Conservation (phyloP, 768 basidiomycete species). For the Mycena rebaudengoi region DNA sequence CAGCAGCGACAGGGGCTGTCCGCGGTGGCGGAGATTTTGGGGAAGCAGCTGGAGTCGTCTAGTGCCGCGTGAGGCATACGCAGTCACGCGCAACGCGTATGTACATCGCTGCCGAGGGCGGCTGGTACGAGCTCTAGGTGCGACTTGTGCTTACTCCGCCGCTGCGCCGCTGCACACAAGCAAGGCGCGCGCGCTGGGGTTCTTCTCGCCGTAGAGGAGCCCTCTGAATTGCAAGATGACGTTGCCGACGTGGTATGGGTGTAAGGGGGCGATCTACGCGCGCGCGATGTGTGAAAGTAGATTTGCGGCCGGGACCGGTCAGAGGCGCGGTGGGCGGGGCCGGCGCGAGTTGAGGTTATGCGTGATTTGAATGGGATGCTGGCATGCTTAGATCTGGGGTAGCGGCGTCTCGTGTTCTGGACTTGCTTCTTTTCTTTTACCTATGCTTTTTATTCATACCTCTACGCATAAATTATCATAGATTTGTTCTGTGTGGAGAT, state of each 20-base stretch:
- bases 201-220: conserved; percentile 41
- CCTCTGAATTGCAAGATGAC: conserved; percentile 47
- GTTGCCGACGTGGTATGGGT: conserved; percentile 51
- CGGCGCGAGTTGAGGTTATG: conserved; percentile 59
- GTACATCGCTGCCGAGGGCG: no score
- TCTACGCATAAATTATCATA: no score
- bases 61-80: no score
- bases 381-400: conserved; percentile 50
- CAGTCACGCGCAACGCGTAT: no score
- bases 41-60: conserved; percentile 45
- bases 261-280: conserved; percentile 51
- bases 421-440: conserved; percentile 18
- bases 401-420: conserved; percentile 20
- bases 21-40: conserved; percentile 27
- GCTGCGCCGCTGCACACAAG: conserved; percentile 54
- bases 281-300: conserved; percentile 38
- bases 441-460: no score
- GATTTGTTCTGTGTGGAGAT: no score
- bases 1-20: conserved; percentile 10
- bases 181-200: conserved; percentile 61
- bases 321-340: conserved; percentile 42
- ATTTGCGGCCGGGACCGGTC: conserved; percentile 63
- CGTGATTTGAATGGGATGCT: conserved; percentile 81
- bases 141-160: no score
- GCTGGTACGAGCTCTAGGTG: no score